These are phyloP conservation scores for Skeletonema marinoi DNA, from an alignment of 108 stramenopile genomes.

Conservation along the genomic window DNA sequence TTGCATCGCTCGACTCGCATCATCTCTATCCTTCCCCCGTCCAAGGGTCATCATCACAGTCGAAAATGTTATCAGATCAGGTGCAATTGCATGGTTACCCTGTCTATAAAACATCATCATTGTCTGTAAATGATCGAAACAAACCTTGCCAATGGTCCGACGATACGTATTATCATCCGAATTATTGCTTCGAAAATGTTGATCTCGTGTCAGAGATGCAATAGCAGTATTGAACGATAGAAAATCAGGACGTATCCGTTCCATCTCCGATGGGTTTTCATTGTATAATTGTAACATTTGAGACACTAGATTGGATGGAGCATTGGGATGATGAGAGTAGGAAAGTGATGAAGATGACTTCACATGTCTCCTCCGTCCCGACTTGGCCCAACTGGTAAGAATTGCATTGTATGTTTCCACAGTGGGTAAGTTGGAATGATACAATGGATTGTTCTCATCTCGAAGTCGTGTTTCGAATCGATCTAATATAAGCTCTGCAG, in stretches of 20 bases:
- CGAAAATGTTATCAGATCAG: constrained; percentile 34
- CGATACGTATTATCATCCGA: background rate
- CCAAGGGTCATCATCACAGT: constrained; percentile 31
- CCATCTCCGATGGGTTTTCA: background rate
- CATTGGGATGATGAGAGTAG: constrained; percentile 26
- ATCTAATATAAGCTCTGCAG: constrained; percentile 33
- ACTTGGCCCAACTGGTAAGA: constrained; percentile 25
- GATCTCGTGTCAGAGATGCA: constrained; percentile 17
- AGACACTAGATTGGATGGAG: constrained; percentile 31
- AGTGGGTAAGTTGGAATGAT: constrained; percentile 28
- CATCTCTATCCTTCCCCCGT: constrained; percentile 5
- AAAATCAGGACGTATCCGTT: constrained; percentile 32
- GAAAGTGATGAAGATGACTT: background rate
- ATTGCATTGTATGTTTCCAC: constrained; percentile 44
- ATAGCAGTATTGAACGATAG: constrained; percentile 37
- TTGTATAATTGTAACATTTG: constrained; percentile 29
- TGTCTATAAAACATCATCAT: constrained; percentile 33
- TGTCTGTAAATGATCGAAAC: constrained; percentile 25
- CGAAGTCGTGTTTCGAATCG: constrained; percentile 23
- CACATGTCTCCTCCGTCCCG: background rate
- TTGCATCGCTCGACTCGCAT: constrained; percentile 21
- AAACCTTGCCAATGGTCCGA: background rate
- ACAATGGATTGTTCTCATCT: background rate
- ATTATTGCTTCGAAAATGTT: background rate
- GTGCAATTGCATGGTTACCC: constrained; percentile 18